phyloP scores from a whole-genome alignment of 1,284 basidiomycete species.

The Neonothopanus nambi region DNA sequence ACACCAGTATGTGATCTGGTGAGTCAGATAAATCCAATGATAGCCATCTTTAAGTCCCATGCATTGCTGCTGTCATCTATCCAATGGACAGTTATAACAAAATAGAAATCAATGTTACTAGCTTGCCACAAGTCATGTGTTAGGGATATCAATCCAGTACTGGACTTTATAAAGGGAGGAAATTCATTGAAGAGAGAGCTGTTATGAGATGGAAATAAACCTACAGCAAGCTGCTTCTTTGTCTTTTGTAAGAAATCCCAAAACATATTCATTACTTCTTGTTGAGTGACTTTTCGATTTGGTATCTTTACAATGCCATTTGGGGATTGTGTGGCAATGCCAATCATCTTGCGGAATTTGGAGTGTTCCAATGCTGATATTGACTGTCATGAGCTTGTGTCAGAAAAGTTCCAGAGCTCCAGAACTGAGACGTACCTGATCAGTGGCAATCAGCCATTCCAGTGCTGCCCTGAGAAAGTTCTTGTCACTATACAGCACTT shows the following conservation, averaged over 20 bases:
- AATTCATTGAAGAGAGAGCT: neutral
- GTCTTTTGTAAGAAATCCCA: constrained; percentile 24
- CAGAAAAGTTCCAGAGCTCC: neutral
- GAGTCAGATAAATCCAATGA: constrained; percentile 23
- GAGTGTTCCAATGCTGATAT: constrained; percentile 22
- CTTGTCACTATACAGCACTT: neutral
- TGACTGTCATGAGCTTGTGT: constrained; percentile 19
- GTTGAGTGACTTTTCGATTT: constrained; percentile 18
- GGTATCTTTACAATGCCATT: constrained; percentile 22
- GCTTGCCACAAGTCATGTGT: constrained; percentile 33
- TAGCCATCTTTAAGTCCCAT: constrained; percentile 17
- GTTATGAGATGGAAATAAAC: neutral
- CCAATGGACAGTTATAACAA: constrained; percentile 12
- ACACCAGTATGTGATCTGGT: neutral
- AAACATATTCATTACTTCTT: constrained; percentile 21
- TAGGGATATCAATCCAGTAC: constrained; percentile 26
- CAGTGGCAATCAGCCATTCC: constrained; percentile 36
- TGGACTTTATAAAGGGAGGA: constrained; percentile 21
- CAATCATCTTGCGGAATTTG: constrained; percentile 27
- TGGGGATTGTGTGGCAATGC: constrained; percentile 22
- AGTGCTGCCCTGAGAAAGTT: constrained; percentile 18
- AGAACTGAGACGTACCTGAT: constrained; percentile 32
- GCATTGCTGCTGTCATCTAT: neutral
- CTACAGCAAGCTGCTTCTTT: neutral
- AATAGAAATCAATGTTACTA: constrained; percentile 12